Evolutionary conservation across 306 rosid species (phyloP).

Genomic region (cucumber (Cucumis sativus)): DNA sequence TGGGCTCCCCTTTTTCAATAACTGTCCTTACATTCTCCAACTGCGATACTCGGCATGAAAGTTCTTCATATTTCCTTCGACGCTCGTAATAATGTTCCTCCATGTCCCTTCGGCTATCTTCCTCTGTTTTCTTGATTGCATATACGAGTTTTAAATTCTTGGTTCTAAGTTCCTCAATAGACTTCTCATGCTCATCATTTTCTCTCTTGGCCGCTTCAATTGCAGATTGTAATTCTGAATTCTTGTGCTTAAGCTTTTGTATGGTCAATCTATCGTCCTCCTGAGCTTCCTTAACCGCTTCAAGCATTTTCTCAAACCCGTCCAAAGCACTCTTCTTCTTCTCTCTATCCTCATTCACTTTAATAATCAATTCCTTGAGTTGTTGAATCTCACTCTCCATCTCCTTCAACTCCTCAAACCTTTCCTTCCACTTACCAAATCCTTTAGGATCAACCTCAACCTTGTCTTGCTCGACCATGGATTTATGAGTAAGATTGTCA

Average conservation of each 20-base stretch:
- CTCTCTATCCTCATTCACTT: neutral
- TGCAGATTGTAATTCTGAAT: constrained; percentile 6
- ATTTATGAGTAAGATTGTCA: neutral
- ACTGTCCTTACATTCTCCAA: neutral
- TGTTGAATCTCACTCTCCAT: neutral
- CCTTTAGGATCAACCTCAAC: neutral
- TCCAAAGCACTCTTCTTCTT: neutral
- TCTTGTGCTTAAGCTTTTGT: neutral
- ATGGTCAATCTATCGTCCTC: neutral
- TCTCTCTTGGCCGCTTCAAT: neutral
- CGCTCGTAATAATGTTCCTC: neutral
- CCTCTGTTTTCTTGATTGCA: neutral
- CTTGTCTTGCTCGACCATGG: neutral
- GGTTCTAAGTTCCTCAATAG: neutral
- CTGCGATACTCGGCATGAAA: neutral
- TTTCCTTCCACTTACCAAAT: neutral
- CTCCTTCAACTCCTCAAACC: neutral
- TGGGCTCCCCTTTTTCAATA: neutral
- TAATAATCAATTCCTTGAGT: neutral
- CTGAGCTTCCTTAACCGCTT: neutral
- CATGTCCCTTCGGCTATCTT: neutral
- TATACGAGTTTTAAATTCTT: neutral
- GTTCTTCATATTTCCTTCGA: neutral
- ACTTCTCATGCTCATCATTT: neutral
- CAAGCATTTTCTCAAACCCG: constrained; percentile 9